phyloP scores from a whole-genome alignment of 306 rosid species.

The Gleditsia sinensis region DNA sequence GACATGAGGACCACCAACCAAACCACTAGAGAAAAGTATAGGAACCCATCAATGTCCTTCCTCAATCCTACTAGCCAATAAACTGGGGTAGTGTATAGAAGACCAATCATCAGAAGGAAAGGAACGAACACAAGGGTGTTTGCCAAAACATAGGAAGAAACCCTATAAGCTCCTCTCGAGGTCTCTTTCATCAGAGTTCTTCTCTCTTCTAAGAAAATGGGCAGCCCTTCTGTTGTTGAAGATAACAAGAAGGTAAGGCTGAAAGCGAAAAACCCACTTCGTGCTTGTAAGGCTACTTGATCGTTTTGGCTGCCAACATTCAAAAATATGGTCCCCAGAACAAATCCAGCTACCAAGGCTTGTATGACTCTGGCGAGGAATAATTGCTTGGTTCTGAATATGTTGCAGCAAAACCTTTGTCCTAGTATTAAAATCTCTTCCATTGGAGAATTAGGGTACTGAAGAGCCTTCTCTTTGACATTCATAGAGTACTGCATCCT shows the following conservation, averaged over 20 bases:
- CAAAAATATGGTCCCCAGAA: slow-evolving; percentile 70
- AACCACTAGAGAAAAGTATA: slow-evolving; percentile 70
- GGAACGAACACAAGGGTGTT: slow-evolving; percentile 69
- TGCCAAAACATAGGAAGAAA: slow-evolving; percentile 71
- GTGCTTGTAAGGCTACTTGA: slow-evolving; percentile 49
- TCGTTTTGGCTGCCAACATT: slow-evolving; percentile 50
- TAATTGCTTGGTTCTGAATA: slow-evolving; percentile 86
- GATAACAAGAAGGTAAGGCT: slow-evolving; percentile 73
- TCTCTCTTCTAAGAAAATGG: slow-evolving; percentile 78
- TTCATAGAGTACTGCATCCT: slow-evolving; percentile 31
- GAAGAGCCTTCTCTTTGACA: slow-evolving; percentile 43
- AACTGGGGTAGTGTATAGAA: slow-evolving; percentile 66
- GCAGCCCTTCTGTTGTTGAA: slow-evolving; percentile 76
- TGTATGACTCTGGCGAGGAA: slow-evolving; percentile 64
- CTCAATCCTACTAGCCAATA: slow-evolving; percentile 81
- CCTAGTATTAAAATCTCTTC: slow-evolving; percentile 76
- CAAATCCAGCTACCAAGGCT: slow-evolving; percentile 64
- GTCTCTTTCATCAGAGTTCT: slow-evolving; percentile 74
- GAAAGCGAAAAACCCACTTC: slow-evolving; percentile 73
- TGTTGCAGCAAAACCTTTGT: slow-evolving; percentile 78
- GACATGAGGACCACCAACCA: slow-evolving; percentile 81
- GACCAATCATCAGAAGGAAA: slow-evolving; percentile 57
- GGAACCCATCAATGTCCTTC: slow-evolving; percentile 58
- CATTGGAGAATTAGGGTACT: slow-evolving; percentile 55
- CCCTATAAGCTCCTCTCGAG: slow-evolving; percentile 79